Base-by-base conservation (phyloP, 768 basidiomycete genomes). In the Auricularia cornea region DNA sequence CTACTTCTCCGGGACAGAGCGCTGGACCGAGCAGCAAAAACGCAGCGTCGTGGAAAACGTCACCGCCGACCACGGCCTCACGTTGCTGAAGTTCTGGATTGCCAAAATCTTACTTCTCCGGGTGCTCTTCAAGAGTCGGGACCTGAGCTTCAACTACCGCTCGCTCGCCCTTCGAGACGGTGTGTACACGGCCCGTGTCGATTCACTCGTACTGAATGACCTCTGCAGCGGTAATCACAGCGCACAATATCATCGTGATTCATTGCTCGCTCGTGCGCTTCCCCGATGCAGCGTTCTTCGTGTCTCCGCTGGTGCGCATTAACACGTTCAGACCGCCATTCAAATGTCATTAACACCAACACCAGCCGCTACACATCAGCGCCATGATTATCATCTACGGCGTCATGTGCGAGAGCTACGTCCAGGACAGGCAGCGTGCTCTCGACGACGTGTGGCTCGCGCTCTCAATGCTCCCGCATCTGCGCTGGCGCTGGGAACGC, bases 351-450 rank as follows among this genome's bases (percentile, higher is more conserved):
- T 23, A 14, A 18, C 20, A 48, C 6, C 10, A 26, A 10, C 29
- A 10, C 14, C 20, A 57, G 54, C 92, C 92, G 16, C 80, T 94
- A 23, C 92, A 94, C 73, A 92, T 93, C 61, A 88, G 91, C 0
- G 92, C 92, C 6, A 92, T 94, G 91, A 89, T 93, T 63, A 92
- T 94, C 64, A 80, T 94, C 23, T 93, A 88, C 70, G 92, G 92
- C 1, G 89, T 89, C 69, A 91, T 92, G 82, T 90, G 88, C 6
- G 83, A 84, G 60, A 89, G 88, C 64, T 84, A 89, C 30, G 82
- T 81, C 48, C 79, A 92, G 30, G 74, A 87, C 2, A 80, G 79
- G 44, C 78, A 85, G 62, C 82, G 84, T 41, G 90, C 88, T 41
- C 77, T 90, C 31, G 88, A 92, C 73, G 92, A 94, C 69, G 82